Conservation (phyloP, 768 basidiomycete genomes). For the Suillus ampliporus region DNA sequence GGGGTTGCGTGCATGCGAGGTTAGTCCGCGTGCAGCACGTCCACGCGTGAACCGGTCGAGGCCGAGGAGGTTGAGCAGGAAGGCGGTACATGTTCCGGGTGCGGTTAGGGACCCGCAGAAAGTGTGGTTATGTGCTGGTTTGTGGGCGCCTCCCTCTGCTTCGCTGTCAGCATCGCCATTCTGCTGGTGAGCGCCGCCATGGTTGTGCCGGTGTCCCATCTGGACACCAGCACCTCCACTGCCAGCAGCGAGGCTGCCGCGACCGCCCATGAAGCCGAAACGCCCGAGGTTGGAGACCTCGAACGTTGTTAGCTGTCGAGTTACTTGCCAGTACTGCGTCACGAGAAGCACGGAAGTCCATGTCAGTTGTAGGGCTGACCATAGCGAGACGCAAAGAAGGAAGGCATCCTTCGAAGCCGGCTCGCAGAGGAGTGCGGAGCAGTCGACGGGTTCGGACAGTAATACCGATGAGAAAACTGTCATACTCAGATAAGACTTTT, state of each 20-base stretch:
- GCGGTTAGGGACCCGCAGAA: conserved; percentile 42
- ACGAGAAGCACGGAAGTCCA: conserved; percentile 92
- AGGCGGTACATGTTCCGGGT: conserved; percentile 48
- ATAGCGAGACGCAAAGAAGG: conserved; percentile 78
- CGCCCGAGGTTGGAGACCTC: conserved; percentile 96
- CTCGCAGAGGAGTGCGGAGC: conserved; percentile 58
- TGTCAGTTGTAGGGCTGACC: conserved; percentile 92
- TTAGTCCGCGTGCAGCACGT: conserved; percentile 83
- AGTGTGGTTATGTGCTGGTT: conserved; percentile 50
- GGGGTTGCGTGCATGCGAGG: conserved; percentile 79
- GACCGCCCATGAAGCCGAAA: conserved; percentile 96
- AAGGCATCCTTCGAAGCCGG: conserved; percentile 79
- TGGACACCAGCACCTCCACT: conserved; percentile 64
- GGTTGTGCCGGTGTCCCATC: conserved; percentile 76
- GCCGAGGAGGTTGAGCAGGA: conserved; percentile 90
- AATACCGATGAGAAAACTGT: conserved; percentile 61
- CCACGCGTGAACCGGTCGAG: conserved; percentile 95
- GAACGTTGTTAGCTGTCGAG: conserved; percentile 93
- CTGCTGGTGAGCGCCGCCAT: conserved; percentile 41
- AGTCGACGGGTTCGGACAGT: conserved; percentile 20
- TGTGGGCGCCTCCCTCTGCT: conserved; percentile 39
- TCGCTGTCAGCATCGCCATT: conserved; percentile 51
- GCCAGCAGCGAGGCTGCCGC: conserved; percentile 68
- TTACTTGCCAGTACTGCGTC: conserved; percentile 91
- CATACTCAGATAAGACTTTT: conserved; percentile 2